phyloP scores from a whole-genome alignment of 805 yeast species.

The Blastobotrys peoriensis region DNA sequence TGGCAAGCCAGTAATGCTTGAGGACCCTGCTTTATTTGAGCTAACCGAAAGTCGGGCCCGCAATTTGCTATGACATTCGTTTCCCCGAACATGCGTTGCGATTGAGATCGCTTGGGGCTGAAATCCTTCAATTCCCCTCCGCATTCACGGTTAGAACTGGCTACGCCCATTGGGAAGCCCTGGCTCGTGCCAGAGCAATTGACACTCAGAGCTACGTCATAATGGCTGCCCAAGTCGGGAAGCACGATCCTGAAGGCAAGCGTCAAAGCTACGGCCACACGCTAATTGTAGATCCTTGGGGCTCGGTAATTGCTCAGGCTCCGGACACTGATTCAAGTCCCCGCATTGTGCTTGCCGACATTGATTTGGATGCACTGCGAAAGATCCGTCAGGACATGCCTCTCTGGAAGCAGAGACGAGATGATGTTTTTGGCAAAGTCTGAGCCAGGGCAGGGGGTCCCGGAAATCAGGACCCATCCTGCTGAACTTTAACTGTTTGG shows the following conservation, averaged over 20 bases:
- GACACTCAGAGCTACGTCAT: constrained; percentile 83
- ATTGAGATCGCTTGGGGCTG: constrained; percentile 63
- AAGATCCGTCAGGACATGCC: constrained; percentile 68
- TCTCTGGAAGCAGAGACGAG: constrained; percentile 63
- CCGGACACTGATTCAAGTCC: constrained; percentile 40
- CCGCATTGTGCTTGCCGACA: constrained; percentile 56
- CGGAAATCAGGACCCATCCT: not conserved
- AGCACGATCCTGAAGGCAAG: constrained; percentile 50
- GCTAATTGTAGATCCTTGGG: constrained; percentile 89
- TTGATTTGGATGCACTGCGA: constrained; percentile 47
- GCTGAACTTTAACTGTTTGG: too few species aligned
- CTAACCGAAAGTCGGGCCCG: constrained; percentile 24
- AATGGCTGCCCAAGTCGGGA: constrained; percentile 85
- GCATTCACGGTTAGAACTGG: constrained; percentile 94
- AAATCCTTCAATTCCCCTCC: constrained; percentile 75
- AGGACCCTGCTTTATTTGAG: too few species aligned
- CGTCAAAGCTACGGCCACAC: constrained; percentile 85
- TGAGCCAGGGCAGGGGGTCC: not conserved
- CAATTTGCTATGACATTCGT: constrained; percentile 72
- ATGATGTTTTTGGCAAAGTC: constrained; percentile 45
- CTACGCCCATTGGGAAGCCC: constrained; percentile 76
- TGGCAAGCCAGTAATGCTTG: too few species aligned
- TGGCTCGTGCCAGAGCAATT: constrained; percentile 80
- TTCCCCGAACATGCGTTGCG: constrained; percentile 75
- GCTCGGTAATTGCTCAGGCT: constrained; percentile 59